Base-by-base conservation (phyloP, 805 yeast genomes). In the Wickerhamomyces chambardii region DNA sequence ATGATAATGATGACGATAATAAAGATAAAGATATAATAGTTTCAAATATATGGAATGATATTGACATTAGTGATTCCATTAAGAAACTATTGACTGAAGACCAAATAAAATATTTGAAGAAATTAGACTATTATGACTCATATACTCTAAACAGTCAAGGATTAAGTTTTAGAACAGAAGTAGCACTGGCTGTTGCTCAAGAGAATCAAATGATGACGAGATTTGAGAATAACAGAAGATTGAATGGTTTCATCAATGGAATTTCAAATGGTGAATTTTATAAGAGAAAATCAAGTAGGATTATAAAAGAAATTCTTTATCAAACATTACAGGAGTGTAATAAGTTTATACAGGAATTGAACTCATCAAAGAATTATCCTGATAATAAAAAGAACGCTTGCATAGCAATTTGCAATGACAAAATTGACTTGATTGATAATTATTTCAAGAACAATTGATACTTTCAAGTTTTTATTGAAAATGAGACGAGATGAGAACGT, bases 131-230 rank as follows among this genome's bases (percentile, higher is more conserved):
- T 48, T 71, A 56, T 52, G 92, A 81, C 1, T 90, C 84, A 22
- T 89, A 84, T 53, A 82, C 94, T 0, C 54, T 85, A 3, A 69
- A 64, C 29, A 35, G 40, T 5, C 62, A 58, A 1, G 72, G 69
- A 4, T 53, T 78, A 2, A 84, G 95, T 11, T 87, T 78, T 51
- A 62, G 96, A 34, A 72, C 85, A 0, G 76, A 78, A 38, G 75
- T 89, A 2, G 95, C 87, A 0, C 55, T 89, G 27, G 84, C 92
- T 4, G 63, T 68, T 0, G 38, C 68, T 1, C 75, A 72, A 42
- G 68, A 64, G 35, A 33, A 27, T 11, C 41, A 46, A 12, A 21
- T 46, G 40, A 38, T 34, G 14, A 30, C 27, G 7, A 16, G 18
- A 15, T 28, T 8, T 15, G 18, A 28, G 8, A 28, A 28, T 5